Percentiles rank a stretch among this genome's conserved stretches.
Conservation (phyloP, 164 flowering plant species). For the Brasenia schreberi region DNA sequence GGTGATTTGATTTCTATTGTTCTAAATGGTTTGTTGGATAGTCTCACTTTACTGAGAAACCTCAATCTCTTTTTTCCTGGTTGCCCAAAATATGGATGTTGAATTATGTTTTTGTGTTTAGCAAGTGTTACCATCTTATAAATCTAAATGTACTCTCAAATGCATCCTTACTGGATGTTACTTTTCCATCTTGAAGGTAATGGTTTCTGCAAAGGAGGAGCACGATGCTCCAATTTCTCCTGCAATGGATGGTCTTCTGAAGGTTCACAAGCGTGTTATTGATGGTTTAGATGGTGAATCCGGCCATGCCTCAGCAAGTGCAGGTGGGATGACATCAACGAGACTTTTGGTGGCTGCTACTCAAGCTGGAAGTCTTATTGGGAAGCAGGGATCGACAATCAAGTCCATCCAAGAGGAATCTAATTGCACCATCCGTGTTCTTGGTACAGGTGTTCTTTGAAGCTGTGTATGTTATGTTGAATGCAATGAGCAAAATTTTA, state of each 20-base stretch:
- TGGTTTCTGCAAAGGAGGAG: slow-evolving; percentile 95
- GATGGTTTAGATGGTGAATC: slow-evolving; percentile 67
- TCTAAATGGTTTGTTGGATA: too few relatives aligned
- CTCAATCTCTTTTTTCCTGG: too few relatives aligned
- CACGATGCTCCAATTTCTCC: slow-evolving; percentile 80
- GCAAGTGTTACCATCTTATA: too few relatives aligned
- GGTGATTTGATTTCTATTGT: too few relatives aligned
- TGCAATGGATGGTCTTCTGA: slow-evolving; percentile 81
- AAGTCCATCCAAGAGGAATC: slow-evolving; percentile 92
- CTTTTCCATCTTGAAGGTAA: slow-evolving; percentile 35
- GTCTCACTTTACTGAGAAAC: too few relatives aligned
- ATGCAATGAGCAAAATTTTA: too few relatives aligned
- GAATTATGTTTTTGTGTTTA: too few relatives aligned
- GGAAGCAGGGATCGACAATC: slow-evolving; percentile 87
- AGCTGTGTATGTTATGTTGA: background rate
- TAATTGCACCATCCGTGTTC: slow-evolving; percentile 68
- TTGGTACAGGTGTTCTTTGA: slow-evolving; percentile 50
- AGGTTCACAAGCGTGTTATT: slow-evolving; percentile 67
- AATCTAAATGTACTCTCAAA: background rate
- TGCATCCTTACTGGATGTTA: background rate
- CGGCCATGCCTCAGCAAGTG: slow-evolving; percentile 31
- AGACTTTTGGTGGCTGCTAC: slow-evolving; percentile 75
- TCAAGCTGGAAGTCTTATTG: slow-evolving; percentile 90
- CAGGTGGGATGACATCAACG: slow-evolving; percentile 48
- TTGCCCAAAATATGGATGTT: too few relatives aligned